Evolutionary conservation across 2,329 filamentous ascomycete genomes (phyloP), one percentile per base, ranked within the genome.

Genomic region (Paecilomyces fulvus): DNA sequence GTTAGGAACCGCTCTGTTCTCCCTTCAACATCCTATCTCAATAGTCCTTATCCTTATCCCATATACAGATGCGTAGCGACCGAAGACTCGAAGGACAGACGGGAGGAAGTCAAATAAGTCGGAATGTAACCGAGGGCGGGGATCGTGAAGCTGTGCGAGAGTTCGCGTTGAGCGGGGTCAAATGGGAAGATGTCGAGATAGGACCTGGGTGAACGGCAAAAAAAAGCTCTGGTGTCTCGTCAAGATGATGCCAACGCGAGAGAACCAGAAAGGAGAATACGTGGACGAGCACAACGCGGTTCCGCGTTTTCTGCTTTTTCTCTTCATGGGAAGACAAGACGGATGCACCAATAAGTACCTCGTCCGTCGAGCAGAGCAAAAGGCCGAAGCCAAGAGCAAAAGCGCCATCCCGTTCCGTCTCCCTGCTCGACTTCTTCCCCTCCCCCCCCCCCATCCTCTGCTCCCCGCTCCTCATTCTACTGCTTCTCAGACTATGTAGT

Each of bases 401-500:
- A 58, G 55, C 58, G 64, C 60, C 60, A 59, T 58, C 58, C 60
- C 60, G 60, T 64, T 65, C 64, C 63, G 58, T 64, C 63, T 59
- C 60, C 37, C 55, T 62, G 58, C 56, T 64, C 62, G 58, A 43
- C 59, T 59, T 61, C 51, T 61, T 61, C 58, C 59, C 57, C 65
- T 59, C 63, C 64, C 61, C 64, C 62, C 58, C 59, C 57, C 65
- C 60, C 63, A 65, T 61, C 64, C 62, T 59, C 60, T 61, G 62
- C 62, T 67, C 61, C 65, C 65, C 63, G 66, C 60, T 65, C 63
- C 66, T 72, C 67, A 14, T 33, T 56, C 59, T 59, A 59, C 63
- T 63, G 60, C 66, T 65, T 64, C 61, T 55, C 67, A 61, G 65
- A 73, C 68, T 73, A 74, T 74, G 71, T 74, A 73, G 71, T 67